Evolutionary conservation across 2,329 filamentous ascomycete species (phyloP).

Genomic region (Talaromyces sp.): DNA sequence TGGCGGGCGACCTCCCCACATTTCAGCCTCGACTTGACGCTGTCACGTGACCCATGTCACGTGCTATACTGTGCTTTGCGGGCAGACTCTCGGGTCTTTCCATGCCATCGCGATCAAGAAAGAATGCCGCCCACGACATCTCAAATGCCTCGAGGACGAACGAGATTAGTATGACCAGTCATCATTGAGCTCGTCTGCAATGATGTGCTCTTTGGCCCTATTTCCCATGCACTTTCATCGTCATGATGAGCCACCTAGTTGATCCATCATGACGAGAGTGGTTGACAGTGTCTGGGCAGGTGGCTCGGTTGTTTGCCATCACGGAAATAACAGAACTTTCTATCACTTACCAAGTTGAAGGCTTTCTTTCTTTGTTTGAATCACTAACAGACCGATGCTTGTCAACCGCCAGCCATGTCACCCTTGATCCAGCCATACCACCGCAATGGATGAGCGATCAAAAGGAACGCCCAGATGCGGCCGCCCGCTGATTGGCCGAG

Average conservation of each 20-base stretch:
- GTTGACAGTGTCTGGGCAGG: neutral
- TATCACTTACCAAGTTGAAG: neutral
- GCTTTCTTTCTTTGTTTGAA: neutral
- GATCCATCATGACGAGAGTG: neutral
- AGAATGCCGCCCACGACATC: conserved; percentile 5
- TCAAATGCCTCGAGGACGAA: neutral
- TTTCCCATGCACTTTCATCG: neutral
- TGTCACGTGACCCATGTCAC: neutral
- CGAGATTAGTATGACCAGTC: neutral
- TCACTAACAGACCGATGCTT: neutral
- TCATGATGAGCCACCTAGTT: neutral
- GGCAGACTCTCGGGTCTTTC: neutral
- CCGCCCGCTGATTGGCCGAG: conserved; percentile 14
- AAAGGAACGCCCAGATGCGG: neutral
- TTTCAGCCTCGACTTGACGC: neutral
- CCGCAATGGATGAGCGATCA: neutral
- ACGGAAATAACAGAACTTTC: neutral
- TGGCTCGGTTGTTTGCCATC: neutral
- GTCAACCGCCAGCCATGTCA: neutral
- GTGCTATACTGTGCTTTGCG: neutral
- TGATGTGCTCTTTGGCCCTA: neutral
- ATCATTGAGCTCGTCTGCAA: neutral
- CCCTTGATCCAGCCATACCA: neutral
- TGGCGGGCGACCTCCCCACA: neutral
- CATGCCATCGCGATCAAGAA: conserved; percentile 10